Evolutionary conservation across 176 grass and related monocot species (phyloP).

Genomic region (Panicum miliaceum): DNA sequence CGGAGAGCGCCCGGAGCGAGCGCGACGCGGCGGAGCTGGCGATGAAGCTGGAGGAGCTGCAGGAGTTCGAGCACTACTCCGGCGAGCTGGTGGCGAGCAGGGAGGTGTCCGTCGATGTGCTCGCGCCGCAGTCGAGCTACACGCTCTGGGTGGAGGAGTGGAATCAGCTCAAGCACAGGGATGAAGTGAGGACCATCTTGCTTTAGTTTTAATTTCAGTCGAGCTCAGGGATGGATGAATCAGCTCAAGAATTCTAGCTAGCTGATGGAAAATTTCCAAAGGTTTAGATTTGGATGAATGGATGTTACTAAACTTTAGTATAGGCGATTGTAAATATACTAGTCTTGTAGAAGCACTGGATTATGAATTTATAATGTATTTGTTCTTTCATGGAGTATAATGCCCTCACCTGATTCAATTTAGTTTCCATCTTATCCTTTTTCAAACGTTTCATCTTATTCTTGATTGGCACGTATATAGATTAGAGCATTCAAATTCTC

Average conservation of each 20-base stretch:
- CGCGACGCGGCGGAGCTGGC: slow-evolving; percentile 26
- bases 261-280: neutral
- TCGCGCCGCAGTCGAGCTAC: slow-evolving; percentile 90
- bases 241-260: neutral
- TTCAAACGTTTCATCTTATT: neutral
- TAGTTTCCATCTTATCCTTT: neutral
- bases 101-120: slow-evolving; percentile 83
- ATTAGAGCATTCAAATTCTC: too few species aligned
- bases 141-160: slow-evolving; percentile 73
- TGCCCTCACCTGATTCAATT: slow-evolving; percentile 21
- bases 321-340: slow-evolving; percentile 48
- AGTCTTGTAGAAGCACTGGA: slow-evolving; percentile 31
- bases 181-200: slow-evolving; percentile 41
- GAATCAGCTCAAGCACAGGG: slow-evolving; percentile 65
- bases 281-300: slow-evolving; percentile 21
- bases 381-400: slow-evolving; percentile 32
- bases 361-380: slow-evolving; percentile 26
- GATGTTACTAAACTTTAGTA: slow-evolving; percentile 12
- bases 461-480: neutral
- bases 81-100: slow-evolving; percentile 64
- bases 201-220: slow-evolving; percentile 21
- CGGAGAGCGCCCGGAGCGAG: slow-evolving; percentile 45
- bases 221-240: neutral
- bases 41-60: slow-evolving; percentile 45
- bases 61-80: slow-evolving; percentile 70